Conservation (phyloP, 2,329 filamentous ascomycete species). For the Neonectria faginata region DNA sequence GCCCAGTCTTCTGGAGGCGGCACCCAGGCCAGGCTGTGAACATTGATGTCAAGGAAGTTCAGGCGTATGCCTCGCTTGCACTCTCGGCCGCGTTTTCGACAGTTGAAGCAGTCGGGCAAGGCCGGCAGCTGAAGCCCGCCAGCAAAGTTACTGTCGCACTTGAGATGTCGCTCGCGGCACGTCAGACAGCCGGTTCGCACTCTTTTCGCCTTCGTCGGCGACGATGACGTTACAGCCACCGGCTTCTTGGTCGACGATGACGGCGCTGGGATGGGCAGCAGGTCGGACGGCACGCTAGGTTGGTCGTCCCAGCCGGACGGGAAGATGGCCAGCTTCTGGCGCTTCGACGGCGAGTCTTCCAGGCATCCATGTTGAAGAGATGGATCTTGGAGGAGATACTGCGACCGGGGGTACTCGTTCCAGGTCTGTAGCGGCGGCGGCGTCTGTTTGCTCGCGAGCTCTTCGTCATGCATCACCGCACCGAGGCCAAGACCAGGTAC, state of each 20-base stretch:
- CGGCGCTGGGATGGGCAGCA: background rate
- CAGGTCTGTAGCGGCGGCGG: conserved; percentile 31
- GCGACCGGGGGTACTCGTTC: conserved; percentile 30
- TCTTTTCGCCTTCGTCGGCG: conserved; percentile 67
- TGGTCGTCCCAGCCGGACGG: background rate
- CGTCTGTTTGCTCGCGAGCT: conserved; percentile 32
- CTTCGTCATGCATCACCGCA: conserved; percentile 45
- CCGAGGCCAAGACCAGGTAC: conserved; percentile 36
- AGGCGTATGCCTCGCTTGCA: conserved; percentile 89
- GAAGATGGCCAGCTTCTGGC: conserved; percentile 1
- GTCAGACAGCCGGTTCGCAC: conserved; percentile 92
- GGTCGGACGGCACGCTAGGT: background rate
- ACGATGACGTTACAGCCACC: background rate
- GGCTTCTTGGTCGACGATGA: background rate
- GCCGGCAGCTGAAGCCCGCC: conserved; percentile 51
- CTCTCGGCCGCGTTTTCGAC: conserved; percentile 84
- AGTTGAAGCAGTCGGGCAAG: conserved; percentile 75
- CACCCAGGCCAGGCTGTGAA: conserved; percentile 72
- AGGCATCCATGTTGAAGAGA: conserved; percentile 15
- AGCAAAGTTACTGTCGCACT: conserved; percentile 78
- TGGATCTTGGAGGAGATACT: conserved; percentile 19
- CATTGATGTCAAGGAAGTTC: conserved; percentile 90
- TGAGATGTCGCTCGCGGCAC: conserved; percentile 88
- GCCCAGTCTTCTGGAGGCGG: conserved; percentile 37
- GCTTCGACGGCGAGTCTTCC: conserved; percentile 22